Percentiles rank a stretch among this genome's conserved stretches.
These are phyloP conservation scores for Oidiodendron maius DNA, from an alignment of 495 filamentous ascomycete genomes.

Conservation along the genomic window DNA sequence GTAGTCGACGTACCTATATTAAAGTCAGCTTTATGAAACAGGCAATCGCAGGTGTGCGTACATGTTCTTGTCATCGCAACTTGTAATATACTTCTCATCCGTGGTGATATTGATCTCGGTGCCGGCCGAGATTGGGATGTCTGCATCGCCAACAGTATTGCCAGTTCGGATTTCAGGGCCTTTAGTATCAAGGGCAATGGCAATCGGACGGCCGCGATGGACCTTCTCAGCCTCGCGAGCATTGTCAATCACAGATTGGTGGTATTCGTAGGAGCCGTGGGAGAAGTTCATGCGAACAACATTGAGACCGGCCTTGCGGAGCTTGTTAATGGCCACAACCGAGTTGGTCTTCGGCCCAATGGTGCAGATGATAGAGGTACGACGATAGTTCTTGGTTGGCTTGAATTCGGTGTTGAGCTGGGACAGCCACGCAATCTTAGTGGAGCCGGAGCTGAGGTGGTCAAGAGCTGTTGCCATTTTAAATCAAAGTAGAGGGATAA, in stretches of 20 bases:
- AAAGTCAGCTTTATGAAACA: background rate
- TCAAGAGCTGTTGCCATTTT: constrained; percentile 67
- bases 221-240: constrained; percentile 73
- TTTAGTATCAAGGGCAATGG: constrained; percentile 98
- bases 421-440: constrained; percentile 89
- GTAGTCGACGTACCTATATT: constrained; percentile 88
- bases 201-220: constrained; percentile 76
- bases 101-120: constrained; percentile 90
- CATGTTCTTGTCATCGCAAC: constrained; percentile 88
- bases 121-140: constrained; percentile 81
- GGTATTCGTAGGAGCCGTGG: constrained; percentile 93
- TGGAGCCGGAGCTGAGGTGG: constrained; percentile 68
- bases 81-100: constrained; percentile 86
- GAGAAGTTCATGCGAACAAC: constrained; percentile 99
- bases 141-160: constrained; percentile 77
- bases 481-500: constrained; percentile 9
- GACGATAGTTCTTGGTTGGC: constrained; percentile 80
- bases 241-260: constrained; percentile 95
- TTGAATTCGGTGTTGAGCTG: constrained; percentile 70
- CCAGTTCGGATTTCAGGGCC: constrained; percentile 97
- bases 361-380: constrained; percentile 97
- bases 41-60: constrained; percentile 35
- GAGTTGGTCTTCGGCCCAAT: constrained; percentile 99
- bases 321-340: constrained; percentile 87
- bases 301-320: constrained; percentile 85